These are phyloP conservation scores for Candida gorgasii DNA, from an alignment of 805 yeast genomes.

Conservation along the genomic window DNA sequence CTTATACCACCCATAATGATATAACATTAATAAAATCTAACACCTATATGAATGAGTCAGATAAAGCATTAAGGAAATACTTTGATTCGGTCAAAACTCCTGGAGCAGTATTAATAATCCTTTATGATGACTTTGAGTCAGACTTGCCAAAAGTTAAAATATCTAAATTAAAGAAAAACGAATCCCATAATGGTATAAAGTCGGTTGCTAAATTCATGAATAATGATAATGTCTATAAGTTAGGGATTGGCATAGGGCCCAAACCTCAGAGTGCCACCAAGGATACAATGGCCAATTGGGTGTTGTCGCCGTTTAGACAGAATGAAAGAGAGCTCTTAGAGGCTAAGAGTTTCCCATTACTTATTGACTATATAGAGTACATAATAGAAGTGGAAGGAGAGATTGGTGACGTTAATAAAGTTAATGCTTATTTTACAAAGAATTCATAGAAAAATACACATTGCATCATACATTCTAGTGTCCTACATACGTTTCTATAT, in stretches of 20 bases:
- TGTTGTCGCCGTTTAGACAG: conserved; percentile 32
- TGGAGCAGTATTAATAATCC: conserved; percentile 21
- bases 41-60: conserved; percentile 43
- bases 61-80: conserved; percentile 27
- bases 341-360: conserved; percentile 15
- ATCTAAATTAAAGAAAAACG: conserved; percentile 32
- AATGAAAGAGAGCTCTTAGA: conserved; percentile 24
- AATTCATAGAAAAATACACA: not conserved
- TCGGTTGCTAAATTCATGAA: conserved; percentile 19
- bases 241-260: conserved; percentile 46
- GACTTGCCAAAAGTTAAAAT: conserved; percentile 31
- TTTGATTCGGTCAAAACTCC: conserved; percentile 17
- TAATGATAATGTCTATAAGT: conserved; percentile 22
- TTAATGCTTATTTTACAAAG: conserved; percentile 22
- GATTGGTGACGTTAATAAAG: conserved; percentile 27
- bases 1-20: conserved; percentile 23
- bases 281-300: conserved; percentile 42
- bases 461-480: too few species aligned
- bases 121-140: conserved; percentile 42
- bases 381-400: conserved; percentile 20
- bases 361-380: conserved; percentile 22
- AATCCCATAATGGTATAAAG: conserved; percentile 42
- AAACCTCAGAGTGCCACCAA: conserved; percentile 36
- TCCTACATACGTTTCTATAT: too few species aligned
- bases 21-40: conserved; percentile 37